Evolutionary conservation across 2,329 filamentous ascomycete genomes (phyloP), one percentile per base, ranked within the genome.

Genomic region (Botrytis elliptica): DNA sequence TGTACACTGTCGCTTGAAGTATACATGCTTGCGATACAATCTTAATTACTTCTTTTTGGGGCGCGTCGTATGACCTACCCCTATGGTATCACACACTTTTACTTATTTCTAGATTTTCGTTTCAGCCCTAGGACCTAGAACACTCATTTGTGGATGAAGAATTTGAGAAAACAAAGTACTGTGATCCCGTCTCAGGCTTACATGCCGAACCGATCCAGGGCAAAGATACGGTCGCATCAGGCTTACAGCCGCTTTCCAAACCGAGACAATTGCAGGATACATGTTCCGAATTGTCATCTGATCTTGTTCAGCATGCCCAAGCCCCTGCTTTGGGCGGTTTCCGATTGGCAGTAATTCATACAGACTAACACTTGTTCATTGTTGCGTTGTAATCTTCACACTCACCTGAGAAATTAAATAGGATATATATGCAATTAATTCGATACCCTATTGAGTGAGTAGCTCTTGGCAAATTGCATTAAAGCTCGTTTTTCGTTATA

Each of bases 71-170:
- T 69, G 66, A 69, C 18, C 29, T 33, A 18, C 1, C 22, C 18
- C 18, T 33, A 2, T 68, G 36, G 14, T 33, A 52, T 42, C 18
- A 33, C n/a, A 57, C 2, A 64, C 14, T 16, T 57, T 42, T 57
- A 3, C n/a, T 68, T 69, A 10, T 33, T 69, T 42, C 18, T 57
- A 8, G n/a, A 38, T 10, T 68, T 16, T 2, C 18, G 49, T 69
- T 69, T 69, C 66, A 69, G 66, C 66, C 66, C 66, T 57, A 55
- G 12, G 33, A 38, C 36, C 46, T 40, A 55, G 44, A 55, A 55
- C 12, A 25, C 25, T 68, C 36, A 20, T 55, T 52, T 62, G n/a
- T 22, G 64, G n/a, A 20, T 33, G n/a, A 69, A 57, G 38, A 42
- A 29, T 33, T 55, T 40, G 5, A 20, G 7, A 36, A 25, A 68